Evolutionary conservation across 345 rosid species (phyloP), one percentile per base, ranked within the genome.

Genomic region (Rhizophora mangle): DNA sequence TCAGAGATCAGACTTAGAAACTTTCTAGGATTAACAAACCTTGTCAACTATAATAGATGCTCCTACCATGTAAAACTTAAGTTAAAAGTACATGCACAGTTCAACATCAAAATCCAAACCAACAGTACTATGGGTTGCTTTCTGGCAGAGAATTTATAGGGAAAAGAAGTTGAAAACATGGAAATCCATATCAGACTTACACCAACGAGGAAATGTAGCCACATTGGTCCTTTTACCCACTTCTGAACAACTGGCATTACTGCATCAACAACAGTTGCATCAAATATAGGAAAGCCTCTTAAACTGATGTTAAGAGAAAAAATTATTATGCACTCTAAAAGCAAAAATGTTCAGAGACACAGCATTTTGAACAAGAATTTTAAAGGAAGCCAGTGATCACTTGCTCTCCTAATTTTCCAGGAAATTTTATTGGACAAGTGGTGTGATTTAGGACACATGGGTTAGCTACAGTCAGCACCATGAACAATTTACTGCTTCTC

Each of bases 201-300:
- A 69, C 97, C 96, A 76, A 94, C 76, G 46, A 94, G 84, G 82
- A 94, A 94, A 84, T 94, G 98, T 70, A 91, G 72, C 97, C 97
- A 91, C 89, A 91, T 89, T 27, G 97, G 98, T 65, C 95, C 98
- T 82, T 88, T 94, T 49, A 94, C 79, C 74, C 86, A 81, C 75
- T 81, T 88, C 68, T 80, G 83, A 58, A 94, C 96, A 63, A 87
- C 21, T 47, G 97, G 96, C 89, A 91, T 94, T 68, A 85, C 97
- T 94, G 87, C 85, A 75, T 60, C 36, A 26, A 67, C 60, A 68
- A 72, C 9, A 75, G 22, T 53, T n/a, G 47, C 52, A 52, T 54
- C 58, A 62, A 18, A 52, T 39, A 24, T 53, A 5, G 5, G 51
- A 8, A 16, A 27, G 54, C 31, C 4, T 5, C 8, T 16, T 19